Evolutionary conservation across 129 eudicot species (phyloP).

Genomic region (Ambrosia artemisiifolia): DNA sequence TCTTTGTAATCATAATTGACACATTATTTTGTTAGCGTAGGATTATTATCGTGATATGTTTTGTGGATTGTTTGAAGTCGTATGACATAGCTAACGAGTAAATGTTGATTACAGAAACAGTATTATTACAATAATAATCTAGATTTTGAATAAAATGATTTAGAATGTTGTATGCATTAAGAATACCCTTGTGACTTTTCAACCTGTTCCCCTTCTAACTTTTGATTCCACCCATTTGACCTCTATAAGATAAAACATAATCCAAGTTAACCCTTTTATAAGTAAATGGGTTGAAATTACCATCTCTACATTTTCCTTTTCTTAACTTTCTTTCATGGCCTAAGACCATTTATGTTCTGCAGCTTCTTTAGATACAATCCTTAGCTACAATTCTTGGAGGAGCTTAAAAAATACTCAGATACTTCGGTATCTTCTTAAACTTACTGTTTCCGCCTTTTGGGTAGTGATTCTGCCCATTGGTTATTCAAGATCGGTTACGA

Average conservation of each 20-base stretch:
- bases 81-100: not conserved
- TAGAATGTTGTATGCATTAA: conserved; percentile 1
- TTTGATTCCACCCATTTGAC: not conserved
- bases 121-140: not conserved
- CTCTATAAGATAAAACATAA: not conserved
- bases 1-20: not conserved
- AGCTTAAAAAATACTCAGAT: conserved; percentile 78
- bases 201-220: not conserved
- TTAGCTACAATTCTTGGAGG: conserved; percentile 88
- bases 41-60: not conserved
- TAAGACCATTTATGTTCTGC: conserved; percentile 28
- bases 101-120: not conserved
- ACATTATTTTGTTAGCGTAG: not conserved
- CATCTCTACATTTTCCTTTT: not conserved
- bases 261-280: not conserved
- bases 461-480: conserved; percentile 80
- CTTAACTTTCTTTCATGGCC: conserved; percentile 1
- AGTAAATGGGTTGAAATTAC: not conserved
- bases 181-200: not conserved
- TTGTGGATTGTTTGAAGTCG: not conserved
- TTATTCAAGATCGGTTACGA: conserved; percentile 63
- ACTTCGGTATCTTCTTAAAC: conserved; percentile 77
- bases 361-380: conserved; percentile 80
- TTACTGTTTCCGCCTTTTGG: conserved; percentile 80
- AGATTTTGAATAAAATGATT: conserved; percentile 1